Base-by-base conservation (phyloP, 2,329 filamentous ascomycete species). In the Pyrenochaeta sp. region DNA sequence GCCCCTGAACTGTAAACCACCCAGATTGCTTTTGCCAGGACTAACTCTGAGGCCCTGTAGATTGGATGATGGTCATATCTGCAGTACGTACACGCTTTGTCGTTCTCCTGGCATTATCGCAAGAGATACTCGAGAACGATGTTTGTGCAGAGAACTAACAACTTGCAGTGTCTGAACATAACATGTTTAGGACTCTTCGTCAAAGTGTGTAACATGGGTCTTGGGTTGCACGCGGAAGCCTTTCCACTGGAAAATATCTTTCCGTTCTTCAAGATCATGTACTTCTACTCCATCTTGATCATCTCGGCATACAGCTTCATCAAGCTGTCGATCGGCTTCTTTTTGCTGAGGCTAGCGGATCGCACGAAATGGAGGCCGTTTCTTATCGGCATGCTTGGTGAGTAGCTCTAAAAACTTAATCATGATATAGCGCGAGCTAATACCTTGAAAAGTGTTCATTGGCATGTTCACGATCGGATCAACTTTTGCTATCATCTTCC, bases 321-420 rank as follows among this genome's bases (percentile, higher is more conserved):
- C 59, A 80, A 80, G 56, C 67, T 80, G 3, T 78, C 77, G 1
- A 72, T 79, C 21, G 73, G 69, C 7, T 68, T 76, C 21, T 77
- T 79, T 51, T 61, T 80, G 13, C 64, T 79, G 41, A 67, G 77
- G 18, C 53, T 78, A 8, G 72, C 73, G 8, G 59, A 61, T 27
- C 44, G 55, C 11, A 62, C 57, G 5, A 47, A 34, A 35, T 40
- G 62, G 71, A 28, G 64, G 56, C 31, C 74, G 58, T 74, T 76
- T 37, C 56, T 79, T 4, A 72, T 72, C 52, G 64, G 60, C 6
- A 62, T 72, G 22, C 69, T 78, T 31, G 64, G 76, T 76, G 55
- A 58, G 73, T 47, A 6, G 8, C 27, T 14, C 6, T 17, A 8
- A 5, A 10, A 6, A 5, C 6, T 6, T 23, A n/a, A n/a, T 11